Base-by-base conservation (phyloP, 805 yeast genomes). In the Lipomyces spencermartinsiae region DNA sequence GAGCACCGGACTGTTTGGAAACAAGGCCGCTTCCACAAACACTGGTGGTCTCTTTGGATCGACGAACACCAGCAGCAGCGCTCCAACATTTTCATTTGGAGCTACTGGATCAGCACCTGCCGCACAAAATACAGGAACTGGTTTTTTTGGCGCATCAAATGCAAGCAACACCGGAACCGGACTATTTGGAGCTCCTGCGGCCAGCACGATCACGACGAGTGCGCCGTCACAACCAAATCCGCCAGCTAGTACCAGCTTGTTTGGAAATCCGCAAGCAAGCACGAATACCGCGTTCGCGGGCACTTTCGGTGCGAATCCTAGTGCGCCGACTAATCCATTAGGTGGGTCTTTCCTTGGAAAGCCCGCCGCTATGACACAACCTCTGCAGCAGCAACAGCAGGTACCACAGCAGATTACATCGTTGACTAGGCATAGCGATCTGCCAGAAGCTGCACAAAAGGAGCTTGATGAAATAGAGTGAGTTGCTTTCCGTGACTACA, bases 341-440 rank as follows among this genome's bases (percentile, higher is more conserved):
- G 57, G 62, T 16, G 63, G 34, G 12, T 58, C 65, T 8, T 25
- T 61, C 12, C 33, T 61, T 60, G 65, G 58, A 33, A 62, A 62
- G 12, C 66, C 61, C 43, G 37, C 25, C 12, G 14, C 33, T 62
- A 58, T 29, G 31, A 53, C 35, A 31, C 61, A n/a, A 39, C 64
- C 37, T 16, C 54, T 3, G 37, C 63, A 55, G 53, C 66, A 43
- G 34, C 43, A 29, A 16, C 62, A 61, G 39, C 59, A 49, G 33
- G 49, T 10, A 16, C 62, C 51, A 16, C 34, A 12, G 56, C 70
- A 63, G 34, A 80, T 86, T 65, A 85, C 88, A 1, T 84, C 89
- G 1, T 81, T 86, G 79, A 85, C 89, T 0, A 75, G 89, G 43
- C 87, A 86, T 4, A 83, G 87, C 5, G 89, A 87, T 73, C 82